These are phyloP conservation scores for Gonium pectorale DNA, from an alignment of 139 green algal genomes.

Conservation along the genomic window DNA sequence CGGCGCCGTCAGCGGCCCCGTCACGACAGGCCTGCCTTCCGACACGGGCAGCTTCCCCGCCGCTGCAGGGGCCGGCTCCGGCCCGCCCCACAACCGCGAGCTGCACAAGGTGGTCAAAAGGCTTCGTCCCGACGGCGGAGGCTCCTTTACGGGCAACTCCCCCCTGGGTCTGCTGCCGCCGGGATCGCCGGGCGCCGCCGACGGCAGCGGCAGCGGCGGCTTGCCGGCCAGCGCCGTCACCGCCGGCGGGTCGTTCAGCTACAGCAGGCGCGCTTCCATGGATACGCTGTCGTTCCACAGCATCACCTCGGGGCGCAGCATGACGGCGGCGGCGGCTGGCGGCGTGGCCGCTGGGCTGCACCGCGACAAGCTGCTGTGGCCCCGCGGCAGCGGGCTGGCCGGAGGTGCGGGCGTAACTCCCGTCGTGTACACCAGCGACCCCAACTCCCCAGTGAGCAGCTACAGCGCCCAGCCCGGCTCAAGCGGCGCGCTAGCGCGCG, in stretches of 20 bases:
- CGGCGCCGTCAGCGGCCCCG: too few relatives aligned
- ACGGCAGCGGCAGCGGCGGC: not conserved
- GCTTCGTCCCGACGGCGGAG: constrained; percentile 11
- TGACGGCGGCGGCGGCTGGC: not conserved
- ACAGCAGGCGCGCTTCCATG: constrained; percentile 30
- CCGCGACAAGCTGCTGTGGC: constrained; percentile 6
- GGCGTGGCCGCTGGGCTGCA: too few relatives aligned
- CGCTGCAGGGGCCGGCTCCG: not conserved
- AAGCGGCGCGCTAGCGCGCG: not conserved
- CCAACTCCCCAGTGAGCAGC: constrained; percentile 7
- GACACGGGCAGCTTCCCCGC: not conserved
- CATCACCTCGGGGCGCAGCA: constrained; percentile 10
- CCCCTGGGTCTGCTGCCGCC: constrained; percentile 20
- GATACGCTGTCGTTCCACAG: constrained; percentile 26
- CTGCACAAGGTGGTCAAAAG: constrained; percentile 38
- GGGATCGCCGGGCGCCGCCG: not conserved
- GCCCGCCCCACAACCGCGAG: constrained; percentile 3
- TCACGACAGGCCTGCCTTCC: too few relatives aligned
- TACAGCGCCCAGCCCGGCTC: not conserved
- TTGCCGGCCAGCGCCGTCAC: not conserved
- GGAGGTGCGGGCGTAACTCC: too few relatives aligned
- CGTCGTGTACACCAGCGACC: not conserved
- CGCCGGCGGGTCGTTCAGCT: constrained; percentile 14
- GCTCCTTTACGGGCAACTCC: constrained; percentile 19
- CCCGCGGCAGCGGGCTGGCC: too few relatives aligned